Base-by-base conservation (phyloP, 2,329 filamentous ascomycete species). In the Dryadomyces quercivorus region DNA sequence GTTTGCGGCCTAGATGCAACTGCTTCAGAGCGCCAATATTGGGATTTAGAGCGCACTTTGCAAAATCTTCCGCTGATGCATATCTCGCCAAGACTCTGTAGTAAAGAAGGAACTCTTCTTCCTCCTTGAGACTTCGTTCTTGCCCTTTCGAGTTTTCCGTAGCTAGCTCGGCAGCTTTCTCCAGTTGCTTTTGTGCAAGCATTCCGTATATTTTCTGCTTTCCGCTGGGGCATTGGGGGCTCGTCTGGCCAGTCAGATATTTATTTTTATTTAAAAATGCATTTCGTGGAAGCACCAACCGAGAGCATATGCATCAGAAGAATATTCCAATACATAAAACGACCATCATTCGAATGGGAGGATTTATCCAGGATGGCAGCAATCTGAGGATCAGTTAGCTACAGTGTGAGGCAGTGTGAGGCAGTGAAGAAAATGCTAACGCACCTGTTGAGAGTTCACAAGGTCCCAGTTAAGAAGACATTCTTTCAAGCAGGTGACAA, bases 391-490 rank as follows among this genome's bases (percentile, higher is more conserved):
- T 8, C 18, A 13, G 22, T 51, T n/a, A 53, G n/a, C 13, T 18
- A 44, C 5, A 43, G 40, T 15, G 5, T n/a, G 16, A 5, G 3
- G 42, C 8, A n/a, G n/a, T n/a, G n/a, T n/a, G n/a, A 44, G 20
- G 6, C 22, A n/a, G 18, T 22, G 15, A 22, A 7, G n/a, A 51
- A 20, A 18, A 5, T 16, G 12, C 20, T 7, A 16, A 26, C 16
- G 26, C 65, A 80, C 77, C 68, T 79, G 75, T 63, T 82, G 78
- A 2, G 77, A 76, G 60, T 76, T 78, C 55, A 71, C 67, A 54
- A 81, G 69, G 59, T 82, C 79, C 70, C 75, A 78, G 52, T 77
- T 69, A 57, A 74, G 65, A 53, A 81, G 61, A 59, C 78, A 82
- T 9, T 74, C 71, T 59, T 77, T 71, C 47, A 81, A 66, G 56